Percentiles rank a stretch among this genome's conserved stretches.
Conservation (phyloP, 805 yeast species). For the Candida boidinii region DNA sequence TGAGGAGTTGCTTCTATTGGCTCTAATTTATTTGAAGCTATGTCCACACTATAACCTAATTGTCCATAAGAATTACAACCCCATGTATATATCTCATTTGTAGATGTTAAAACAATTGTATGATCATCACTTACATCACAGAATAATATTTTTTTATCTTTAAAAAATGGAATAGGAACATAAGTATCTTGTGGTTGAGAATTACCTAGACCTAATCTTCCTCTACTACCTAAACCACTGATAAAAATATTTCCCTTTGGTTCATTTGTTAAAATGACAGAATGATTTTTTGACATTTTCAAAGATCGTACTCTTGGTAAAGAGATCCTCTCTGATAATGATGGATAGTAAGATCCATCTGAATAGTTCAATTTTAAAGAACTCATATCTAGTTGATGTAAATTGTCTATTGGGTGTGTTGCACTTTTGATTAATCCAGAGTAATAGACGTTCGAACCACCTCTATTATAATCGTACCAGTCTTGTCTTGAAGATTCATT, state of each 20-base stretch:
- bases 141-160: conserved; percentile 20
- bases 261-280: conserved; percentile 48
- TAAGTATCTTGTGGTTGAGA: conserved; percentile 33
- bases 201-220: conserved; percentile 58
- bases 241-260: conserved; percentile 37
- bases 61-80: conserved; percentile 68
- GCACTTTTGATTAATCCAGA: conserved; percentile 40
- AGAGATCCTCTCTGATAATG: conserved; percentile 18
- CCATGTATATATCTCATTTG: conserved; percentile 64
- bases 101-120: conserved; percentile 44
- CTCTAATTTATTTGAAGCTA: conserved; percentile 16
- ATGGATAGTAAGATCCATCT: conserved; percentile 8
- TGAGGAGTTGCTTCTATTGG: conserved; percentile 27
- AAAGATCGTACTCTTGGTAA: conserved; percentile 40
- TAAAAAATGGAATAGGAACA: conserved; percentile 31
- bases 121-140: conserved; percentile 61
- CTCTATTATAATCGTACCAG: conserved; percentile 34
- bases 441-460: conserved; percentile 51
- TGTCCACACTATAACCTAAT: conserved; percentile 42
- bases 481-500: conserved; percentile 7
- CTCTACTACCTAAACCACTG: conserved; percentile 63
- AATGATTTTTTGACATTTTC: conserved; percentile 56
- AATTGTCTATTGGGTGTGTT: conserved; percentile 5
- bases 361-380: conserved; percentile 17
- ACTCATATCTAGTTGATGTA: conserved; percentile 10